A percentile compares a stretch with the other conserved stretches of the same genome.
phyloP scores from a whole-genome alignment of 2,329 filamentous ascomycete genomes.

The Xylaria sp. region DNA sequence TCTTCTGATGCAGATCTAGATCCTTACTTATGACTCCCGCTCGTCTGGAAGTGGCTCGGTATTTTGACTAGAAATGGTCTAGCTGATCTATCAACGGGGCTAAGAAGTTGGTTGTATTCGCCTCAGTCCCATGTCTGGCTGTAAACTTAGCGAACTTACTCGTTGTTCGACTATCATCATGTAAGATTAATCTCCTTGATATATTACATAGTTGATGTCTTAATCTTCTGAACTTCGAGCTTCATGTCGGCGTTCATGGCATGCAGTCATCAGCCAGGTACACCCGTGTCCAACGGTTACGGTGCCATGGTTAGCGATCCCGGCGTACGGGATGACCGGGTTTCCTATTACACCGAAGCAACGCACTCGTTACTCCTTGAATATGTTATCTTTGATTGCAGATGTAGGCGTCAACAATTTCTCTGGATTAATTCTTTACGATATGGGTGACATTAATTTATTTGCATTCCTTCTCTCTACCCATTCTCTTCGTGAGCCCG shows the following conservation, averaged over 20 bases:
- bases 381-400: conserved; percentile 15
- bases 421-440: not conserved
- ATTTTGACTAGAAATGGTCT: conserved; percentile 44
- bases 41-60: conserved; percentile 35
- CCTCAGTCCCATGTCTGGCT: conserved; percentile 17
- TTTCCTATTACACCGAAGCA: conserved; percentile 15
- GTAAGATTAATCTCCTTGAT: conserved; percentile 11
- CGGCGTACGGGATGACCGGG: not conserved
- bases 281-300: conserved; percentile 14
- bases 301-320: conserved; percentile 16
- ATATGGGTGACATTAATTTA: conserved; percentile 15
- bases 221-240: conserved; percentile 15
- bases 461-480: not conserved
- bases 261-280: conserved; percentile 2
- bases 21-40: conserved; percentile 2
- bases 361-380: not conserved
- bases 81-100: conserved; percentile 41
- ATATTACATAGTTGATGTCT: not conserved
- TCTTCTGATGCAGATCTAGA: conserved; percentile 18
- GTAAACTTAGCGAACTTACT: conserved; percentile 7
- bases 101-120: conserved; percentile 34
- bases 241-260: conserved; percentile 6
- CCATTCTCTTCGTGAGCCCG: conserved; percentile 8
- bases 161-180: not conserved
- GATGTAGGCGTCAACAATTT: conserved; percentile 3